Conservation (phyloP, 441 rosid genomes). For the Gossypium gossypioides region DNA sequence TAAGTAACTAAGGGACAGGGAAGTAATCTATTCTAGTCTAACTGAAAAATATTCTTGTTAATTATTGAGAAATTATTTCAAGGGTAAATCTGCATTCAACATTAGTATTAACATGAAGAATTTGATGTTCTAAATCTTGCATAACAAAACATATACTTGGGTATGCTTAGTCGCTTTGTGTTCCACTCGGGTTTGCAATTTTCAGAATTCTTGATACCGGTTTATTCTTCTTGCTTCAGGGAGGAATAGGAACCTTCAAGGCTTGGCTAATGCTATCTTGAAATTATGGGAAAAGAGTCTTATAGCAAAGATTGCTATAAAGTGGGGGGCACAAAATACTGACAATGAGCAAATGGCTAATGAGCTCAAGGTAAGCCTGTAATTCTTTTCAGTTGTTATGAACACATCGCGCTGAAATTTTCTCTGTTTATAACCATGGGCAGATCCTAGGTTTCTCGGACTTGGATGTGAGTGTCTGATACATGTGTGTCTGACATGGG, state of each 20-base stretch:
- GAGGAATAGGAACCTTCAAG: slow-evolving; percentile 70
- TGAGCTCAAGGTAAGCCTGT: slow-evolving; percentile 54
- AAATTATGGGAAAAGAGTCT: slow-evolving; percentile 68
- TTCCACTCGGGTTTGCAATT: neutral
- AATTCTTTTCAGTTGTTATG: neutral
- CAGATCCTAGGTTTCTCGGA: neutral
- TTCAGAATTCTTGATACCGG: neutral
- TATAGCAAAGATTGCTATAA: slow-evolving; percentile 72
- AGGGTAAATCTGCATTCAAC: neutral
- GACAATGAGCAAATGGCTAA: slow-evolving; percentile 74
- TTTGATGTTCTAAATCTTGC: neutral
- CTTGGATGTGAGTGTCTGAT: too few relatives aligned
- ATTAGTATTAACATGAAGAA: neutral
- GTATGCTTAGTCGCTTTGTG: neutral
- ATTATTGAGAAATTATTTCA: neutral
- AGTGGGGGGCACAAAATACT: slow-evolving; percentile 70
- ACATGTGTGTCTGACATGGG: too few relatives aligned
- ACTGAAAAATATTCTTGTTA: neutral
- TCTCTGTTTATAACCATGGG: neutral
- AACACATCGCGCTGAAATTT: neutral
- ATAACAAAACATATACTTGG: neutral
- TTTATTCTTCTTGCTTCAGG: slow-evolving; percentile 34
- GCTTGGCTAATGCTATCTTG: slow-evolving; percentile 66
- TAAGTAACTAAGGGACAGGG: neutral
- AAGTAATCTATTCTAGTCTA: neutral